Percentiles rank a stretch among this genome's conserved stretches.
Conservation (phyloP, 2,329 filamentous ascomycete genomes). For the Aspergillus arachidicola region DNA sequence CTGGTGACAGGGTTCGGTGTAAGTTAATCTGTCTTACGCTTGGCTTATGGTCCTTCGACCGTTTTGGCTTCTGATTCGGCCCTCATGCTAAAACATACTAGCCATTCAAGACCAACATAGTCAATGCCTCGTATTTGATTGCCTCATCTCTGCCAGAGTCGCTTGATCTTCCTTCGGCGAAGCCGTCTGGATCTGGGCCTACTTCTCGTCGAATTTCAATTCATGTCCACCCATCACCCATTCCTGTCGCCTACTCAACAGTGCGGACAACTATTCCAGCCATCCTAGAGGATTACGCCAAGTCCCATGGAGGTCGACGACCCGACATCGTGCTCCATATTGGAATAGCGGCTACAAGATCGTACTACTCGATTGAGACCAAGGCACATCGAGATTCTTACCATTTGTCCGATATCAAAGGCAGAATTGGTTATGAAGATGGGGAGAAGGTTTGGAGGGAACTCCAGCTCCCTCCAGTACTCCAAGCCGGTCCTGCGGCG, state of each 20-base stretch:
- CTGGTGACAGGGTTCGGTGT: slow-evolving; percentile 42
- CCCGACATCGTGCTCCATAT: slow-evolving; percentile 75
- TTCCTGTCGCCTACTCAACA: slow-evolving; percentile 71
- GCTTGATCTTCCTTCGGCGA: slow-evolving; percentile 51
- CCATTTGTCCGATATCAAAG: slow-evolving; percentile 69
- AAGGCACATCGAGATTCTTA: slow-evolving; percentile 74
- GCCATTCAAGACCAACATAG: slow-evolving; percentile 74
- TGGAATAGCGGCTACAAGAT: slow-evolving; percentile 70
- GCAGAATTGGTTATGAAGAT: slow-evolving; percentile 42
- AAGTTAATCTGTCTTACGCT: slow-evolving; percentile 12
- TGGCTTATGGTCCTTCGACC: background rate
- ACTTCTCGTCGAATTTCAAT: slow-evolving; percentile 38
- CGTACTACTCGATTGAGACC: slow-evolving; percentile 71
- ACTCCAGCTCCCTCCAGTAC: slow-evolving; percentile 51
- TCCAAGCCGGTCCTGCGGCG: slow-evolving; percentile 51
- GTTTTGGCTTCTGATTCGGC: background rate
- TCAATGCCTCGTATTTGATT: slow-evolving; percentile 83
- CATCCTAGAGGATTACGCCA: slow-evolving; percentile 57
- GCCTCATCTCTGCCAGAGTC: slow-evolving; percentile 67
- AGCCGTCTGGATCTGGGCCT: slow-evolving; percentile 17
- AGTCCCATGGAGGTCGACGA: slow-evolving; percentile 40
- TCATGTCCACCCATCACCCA: slow-evolving; percentile 62
- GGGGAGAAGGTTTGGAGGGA: slow-evolving; percentile 58
- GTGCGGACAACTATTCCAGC: slow-evolving; percentile 66
- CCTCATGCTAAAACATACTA: slow-evolving; percentile 38